Evolutionary conservation across 257 asterid species (phyloP).

Genomic region (Solanum peruvianum): DNA sequence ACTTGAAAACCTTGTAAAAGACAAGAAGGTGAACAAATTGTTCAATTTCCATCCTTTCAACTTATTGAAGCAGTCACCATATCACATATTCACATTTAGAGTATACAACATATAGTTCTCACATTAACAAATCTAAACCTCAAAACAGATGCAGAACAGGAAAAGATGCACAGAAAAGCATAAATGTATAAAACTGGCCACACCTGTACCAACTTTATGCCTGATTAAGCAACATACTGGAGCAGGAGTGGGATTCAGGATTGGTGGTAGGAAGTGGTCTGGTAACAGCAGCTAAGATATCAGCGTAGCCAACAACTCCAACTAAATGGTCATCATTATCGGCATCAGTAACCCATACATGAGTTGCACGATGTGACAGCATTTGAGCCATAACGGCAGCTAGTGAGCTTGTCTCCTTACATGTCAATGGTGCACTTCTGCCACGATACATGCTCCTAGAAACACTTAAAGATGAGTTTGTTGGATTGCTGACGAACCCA

Average conservation of each 20-base stretch:
- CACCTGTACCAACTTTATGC: neutral
- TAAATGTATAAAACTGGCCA: neutral
- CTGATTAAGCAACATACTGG: neutral
- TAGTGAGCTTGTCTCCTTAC: constrained; percentile 65
- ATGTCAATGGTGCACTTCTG: constrained; percentile 83
- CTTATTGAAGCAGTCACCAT: neutral
- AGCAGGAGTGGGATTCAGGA: constrained; percentile 31
- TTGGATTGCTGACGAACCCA: constrained; percentile 50
- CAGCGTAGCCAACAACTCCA: constrained; percentile 89
- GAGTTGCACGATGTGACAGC: constrained; percentile 89
- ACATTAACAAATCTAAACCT: neutral
- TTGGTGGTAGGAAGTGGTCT: constrained; percentile 31
- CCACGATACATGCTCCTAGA: constrained; percentile 88
- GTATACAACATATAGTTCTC: neutral
- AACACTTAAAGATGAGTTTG: constrained; percentile 30
- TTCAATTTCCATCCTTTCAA: neutral
- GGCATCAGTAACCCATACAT: constrained; percentile 93
- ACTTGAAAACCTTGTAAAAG: neutral
- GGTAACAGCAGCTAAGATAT: constrained; percentile 74
- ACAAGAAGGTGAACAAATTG: neutral
- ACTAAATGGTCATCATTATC: constrained; percentile 61
- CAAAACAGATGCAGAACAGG: neutral
- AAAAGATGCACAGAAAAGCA: neutral
- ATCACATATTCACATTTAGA: neutral
- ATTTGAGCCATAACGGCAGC: constrained; percentile 99